Base-by-base conservation (phyloP, 108 stramenopile species). In the Fragilaria radians region DNA sequence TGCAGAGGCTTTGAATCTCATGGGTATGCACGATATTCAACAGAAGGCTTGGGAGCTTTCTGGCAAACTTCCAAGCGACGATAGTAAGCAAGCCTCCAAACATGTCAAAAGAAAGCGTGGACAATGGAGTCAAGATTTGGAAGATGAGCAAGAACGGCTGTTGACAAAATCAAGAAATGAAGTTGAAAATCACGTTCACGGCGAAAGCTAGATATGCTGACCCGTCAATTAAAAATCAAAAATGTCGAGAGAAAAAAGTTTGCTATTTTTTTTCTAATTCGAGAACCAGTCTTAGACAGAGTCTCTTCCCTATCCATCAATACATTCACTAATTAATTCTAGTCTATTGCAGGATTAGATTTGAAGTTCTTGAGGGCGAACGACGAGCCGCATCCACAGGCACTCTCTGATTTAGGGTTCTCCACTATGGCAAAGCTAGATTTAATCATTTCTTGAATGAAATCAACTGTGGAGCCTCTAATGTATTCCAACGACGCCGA, bases 351-450 rank as follows among this genome's bases (percentile, higher is more conserved):
- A 48, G 88, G 88, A 77, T 95, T 96, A 24, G 75, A 61, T 50
- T 81, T 63, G 75, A 98, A 98, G 54, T 95, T 95, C 76, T 97
- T 98, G 61, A 95, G 67, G 11, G 98, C 98, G 73, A 98, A 98
- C 28, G 90, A 93, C 47, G 80, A 79, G 4, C 96, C 98, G 73
- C 98, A 98, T 9, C 98, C 98, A 76, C 98, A 98, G 2, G 96
- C 98, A 57, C 76, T 86, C 63, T 97, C 98, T 51, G 91, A 91
- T 59, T 95, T 82, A 4, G 98, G 98, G 69, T 98, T 98, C 46
- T 89, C 83, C 48, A 86, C 74, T 25, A 98, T 88, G 5, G 88
- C 92, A 79, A 98, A 98, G 25, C 90, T 66, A 54, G 84, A 86
- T 21, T 93, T 91, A 59, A 98, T 97, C 95, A 98, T 94, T 73